Evolutionary conservation across 2,329 filamentous ascomycete species (phyloP).

Genomic region (Xylariaceae sp.): DNA sequence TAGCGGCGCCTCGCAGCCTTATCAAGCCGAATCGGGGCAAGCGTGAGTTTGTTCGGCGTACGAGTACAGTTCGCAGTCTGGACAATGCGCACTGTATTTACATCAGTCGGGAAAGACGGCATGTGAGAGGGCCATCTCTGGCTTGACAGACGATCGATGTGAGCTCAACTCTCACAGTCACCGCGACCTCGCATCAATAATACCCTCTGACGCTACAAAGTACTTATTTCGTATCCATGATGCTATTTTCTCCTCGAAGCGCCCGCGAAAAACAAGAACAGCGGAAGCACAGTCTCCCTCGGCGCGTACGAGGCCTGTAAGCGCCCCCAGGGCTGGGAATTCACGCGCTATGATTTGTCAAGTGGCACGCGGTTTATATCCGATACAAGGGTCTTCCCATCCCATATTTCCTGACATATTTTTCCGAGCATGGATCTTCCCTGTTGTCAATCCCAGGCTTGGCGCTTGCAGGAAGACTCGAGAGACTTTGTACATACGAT

Average conservation of each 20-base stretch:
- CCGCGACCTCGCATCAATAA: too few species aligned
- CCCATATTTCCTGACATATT: too few species aligned
- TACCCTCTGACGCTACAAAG: too few species aligned
- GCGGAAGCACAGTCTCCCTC: background rate
- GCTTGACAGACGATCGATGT: too few species aligned
- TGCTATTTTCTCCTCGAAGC: too few species aligned
- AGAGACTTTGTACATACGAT: too few species aligned
- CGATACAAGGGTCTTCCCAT: background rate
- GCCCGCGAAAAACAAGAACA: background rate
- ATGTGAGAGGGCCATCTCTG: too few species aligned
- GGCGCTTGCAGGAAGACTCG: background rate
- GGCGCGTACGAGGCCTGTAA: conserved; percentile 17
- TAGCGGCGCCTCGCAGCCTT: background rate
- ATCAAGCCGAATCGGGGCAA: background rate
- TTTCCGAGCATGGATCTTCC: background rate
- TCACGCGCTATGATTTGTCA: conserved; percentile 11
- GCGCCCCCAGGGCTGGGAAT: conserved; percentile 11
- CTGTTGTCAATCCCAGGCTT: background rate
- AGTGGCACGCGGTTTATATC: conserved; percentile 1
- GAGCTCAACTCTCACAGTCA: too few species aligned
- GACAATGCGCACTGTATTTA: background rate
- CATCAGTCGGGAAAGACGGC: too few species aligned
- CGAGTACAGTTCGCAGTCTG: background rate
- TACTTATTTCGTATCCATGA: too few species aligned
- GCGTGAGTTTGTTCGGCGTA: background rate